These are phyloP conservation scores for Lasiodiplodia citricola DNA, from an alignment of 2,329 filamentous ascomycete genomes.

Conservation along the genomic window DNA sequence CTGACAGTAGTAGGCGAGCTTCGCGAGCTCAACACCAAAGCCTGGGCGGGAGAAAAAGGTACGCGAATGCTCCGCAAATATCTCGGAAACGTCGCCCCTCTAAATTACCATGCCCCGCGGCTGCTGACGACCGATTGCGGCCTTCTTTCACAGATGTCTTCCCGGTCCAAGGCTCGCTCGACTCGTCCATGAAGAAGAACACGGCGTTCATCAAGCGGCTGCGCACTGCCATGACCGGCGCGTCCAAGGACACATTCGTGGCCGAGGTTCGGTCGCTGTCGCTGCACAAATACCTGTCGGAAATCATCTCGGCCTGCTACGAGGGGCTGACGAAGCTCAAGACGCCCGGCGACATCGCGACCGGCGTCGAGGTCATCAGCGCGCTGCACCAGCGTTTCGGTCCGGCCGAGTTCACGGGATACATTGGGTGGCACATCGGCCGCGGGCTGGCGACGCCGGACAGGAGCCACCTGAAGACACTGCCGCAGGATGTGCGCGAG, in stretches of 20 bases:
- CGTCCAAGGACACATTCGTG: constrained; percentile 81
- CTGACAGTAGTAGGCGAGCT: constrained; percentile 72
- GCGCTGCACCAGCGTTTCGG: constrained; percentile 96
- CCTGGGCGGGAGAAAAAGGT: constrained; percentile 92
- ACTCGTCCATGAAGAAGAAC: constrained; percentile 97
- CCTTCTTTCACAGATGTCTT: constrained; percentile 69
- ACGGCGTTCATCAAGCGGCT: constrained; percentile 97
- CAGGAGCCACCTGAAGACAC: constrained; percentile 77
- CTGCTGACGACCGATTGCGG: constrained; percentile 29
- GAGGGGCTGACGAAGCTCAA: constrained; percentile 93
- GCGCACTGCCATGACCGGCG: constrained; percentile 82
- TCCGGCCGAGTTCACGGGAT: constrained; percentile 85
- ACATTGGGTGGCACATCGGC: constrained; percentile 89
- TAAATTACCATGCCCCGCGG: constrained; percentile 29
- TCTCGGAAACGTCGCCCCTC: background rate
- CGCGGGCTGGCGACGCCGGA: constrained; percentile 91
- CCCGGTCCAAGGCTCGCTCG: constrained; percentile 76
- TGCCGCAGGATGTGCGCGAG: constrained; percentile 82
- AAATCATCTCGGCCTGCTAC: constrained; percentile 94
- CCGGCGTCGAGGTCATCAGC: constrained; percentile 90
- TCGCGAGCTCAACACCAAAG: constrained; percentile 82
- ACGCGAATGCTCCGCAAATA: constrained; percentile 30
- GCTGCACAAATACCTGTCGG: constrained; percentile 93
- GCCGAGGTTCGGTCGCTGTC: constrained; percentile 90
- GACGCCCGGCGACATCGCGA: constrained; percentile 86